Evolutionary conservation across 2,329 filamentous ascomycete species (phyloP).

Genomic region (Monilinia aucupariae): DNA sequence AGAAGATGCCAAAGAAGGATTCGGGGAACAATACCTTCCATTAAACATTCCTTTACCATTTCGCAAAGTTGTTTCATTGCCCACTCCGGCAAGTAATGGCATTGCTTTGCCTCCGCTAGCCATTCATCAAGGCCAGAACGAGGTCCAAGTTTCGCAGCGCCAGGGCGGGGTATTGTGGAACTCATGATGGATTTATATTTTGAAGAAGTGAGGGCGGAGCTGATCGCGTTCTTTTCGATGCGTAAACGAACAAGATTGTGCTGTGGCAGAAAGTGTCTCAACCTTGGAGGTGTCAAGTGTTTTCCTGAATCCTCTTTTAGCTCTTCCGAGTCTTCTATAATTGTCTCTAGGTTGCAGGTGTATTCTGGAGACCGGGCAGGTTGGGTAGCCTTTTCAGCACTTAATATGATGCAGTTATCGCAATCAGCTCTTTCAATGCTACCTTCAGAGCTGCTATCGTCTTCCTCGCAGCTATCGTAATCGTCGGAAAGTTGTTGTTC

Average conservation of each 20-base stretch:
- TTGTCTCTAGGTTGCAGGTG: constrained; percentile 1
- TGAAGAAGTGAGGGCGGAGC: background rate
- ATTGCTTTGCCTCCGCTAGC: constrained; percentile 93
- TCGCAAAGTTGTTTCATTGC: constrained; percentile 99
- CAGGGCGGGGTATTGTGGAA: constrained; percentile 62
- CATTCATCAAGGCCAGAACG: constrained; percentile 91
- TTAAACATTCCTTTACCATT: constrained; percentile 96
- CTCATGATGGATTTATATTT: constrained; percentile 14
- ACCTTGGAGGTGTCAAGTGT: too few relatives aligned
- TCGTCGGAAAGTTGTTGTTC: background rate
- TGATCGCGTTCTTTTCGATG: background rate
- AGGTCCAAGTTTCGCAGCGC: constrained; percentile 76
- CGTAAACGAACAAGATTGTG: background rate
- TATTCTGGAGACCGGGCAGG: background rate
- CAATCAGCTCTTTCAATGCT: background rate
- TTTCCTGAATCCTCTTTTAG: constrained; percentile 4
- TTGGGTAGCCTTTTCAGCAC: background rate
- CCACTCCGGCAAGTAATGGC: constrained; percentile 89
- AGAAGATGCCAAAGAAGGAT: background rate
- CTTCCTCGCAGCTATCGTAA: background rate
- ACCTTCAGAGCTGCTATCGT: background rate
- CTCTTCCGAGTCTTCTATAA: background rate
- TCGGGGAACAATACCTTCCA: constrained; percentile 70
- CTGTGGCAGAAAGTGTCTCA: background rate
- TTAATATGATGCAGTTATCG: background rate